Percentiles rank a stretch among this genome's conserved stretches.
These are phyloP conservation scores for Penicillium angulare DNA, from an alignment of 495 filamentous ascomycete genomes.

Conservation along the genomic window DNA sequence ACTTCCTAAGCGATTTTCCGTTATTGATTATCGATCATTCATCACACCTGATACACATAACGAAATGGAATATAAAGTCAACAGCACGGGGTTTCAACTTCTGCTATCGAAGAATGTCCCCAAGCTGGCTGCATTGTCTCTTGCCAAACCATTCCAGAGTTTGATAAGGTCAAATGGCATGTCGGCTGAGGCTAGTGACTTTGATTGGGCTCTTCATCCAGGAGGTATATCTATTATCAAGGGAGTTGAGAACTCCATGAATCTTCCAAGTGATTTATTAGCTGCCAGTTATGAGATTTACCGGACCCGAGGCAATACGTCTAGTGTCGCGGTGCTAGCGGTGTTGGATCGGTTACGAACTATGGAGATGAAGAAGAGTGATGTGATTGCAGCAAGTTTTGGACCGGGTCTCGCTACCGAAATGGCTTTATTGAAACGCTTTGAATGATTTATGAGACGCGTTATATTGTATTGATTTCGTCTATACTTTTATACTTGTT, in stretches of 20 bases:
- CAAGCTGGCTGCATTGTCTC: neutral
- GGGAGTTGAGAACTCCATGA: constrained; percentile 51
- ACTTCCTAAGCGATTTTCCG: constrained; percentile 44
- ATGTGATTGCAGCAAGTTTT: constrained; percentile 61
- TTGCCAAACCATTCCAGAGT: neutral
- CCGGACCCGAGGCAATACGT: constrained; percentile 61
- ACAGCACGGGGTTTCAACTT: neutral
- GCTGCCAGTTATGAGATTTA: constrained; percentile 62
- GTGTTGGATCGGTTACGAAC: constrained; percentile 33
- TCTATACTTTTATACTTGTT: too few relatives aligned
- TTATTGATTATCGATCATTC: constrained; percentile 58
- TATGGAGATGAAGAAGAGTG: constrained; percentile 52
- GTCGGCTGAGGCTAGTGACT: constrained; percentile 37
- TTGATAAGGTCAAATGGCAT: neutral
- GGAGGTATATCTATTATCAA: constrained; percentile 64
- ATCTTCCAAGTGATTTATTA: constrained; percentile 56
- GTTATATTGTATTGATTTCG: too few relatives aligned
- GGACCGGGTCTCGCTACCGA: constrained; percentile 64
- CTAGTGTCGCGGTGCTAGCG: constrained; percentile 57
- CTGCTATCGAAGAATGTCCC: neutral
- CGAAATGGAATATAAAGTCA: neutral
- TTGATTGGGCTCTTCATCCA: constrained; percentile 70
- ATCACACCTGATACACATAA: constrained; percentile 49
- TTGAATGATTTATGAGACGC: too few relatives aligned
- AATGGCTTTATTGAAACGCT: constrained; percentile 47